Evolutionary conservation across 352 stramenopile genomes (phyloP), one percentile per base, ranked within the genome.

Genomic region (Pythium oligandrum): DNA sequence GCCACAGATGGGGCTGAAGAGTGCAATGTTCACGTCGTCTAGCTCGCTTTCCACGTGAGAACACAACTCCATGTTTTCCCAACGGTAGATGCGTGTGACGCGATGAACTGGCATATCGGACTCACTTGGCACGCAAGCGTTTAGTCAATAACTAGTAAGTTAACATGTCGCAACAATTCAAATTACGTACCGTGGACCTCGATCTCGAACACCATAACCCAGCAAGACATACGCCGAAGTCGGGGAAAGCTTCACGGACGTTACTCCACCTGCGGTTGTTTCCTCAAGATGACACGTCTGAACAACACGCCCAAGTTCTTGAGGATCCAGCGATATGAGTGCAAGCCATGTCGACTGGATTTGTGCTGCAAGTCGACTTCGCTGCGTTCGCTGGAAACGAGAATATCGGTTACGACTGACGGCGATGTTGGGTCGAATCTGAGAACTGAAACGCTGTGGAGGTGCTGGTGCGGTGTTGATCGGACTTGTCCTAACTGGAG

Each of bases 11-110:
- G 96, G 96, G 75, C 98, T 97, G 69, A 99, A 99, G 37, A 97
- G 67, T 44, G 96, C 96, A 74, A 99, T 98, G 68, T 99, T 99
- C 35, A 99, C 96, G 76, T 99, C 96, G 64, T 99, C 96, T 39
- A 98, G 84, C 36, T 83, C 82, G 39, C 79, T 90, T 53, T 94
- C 81, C 7, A 96, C 78, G 48, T 93, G 76, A 2, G 78, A 88
- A 10, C 93, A 70, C n/a, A 91, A 64, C 51, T 73, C 79, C 84
- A 96, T 96, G 56, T 95, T 83, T 59, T 91, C 80, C 81, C 86
- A 92, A 44, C 83, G 80, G 63, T 95, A 96, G 47, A 95, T 93
- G 32, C 83, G 75, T 47, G 83, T 91, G 45, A 96, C 83, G 42
- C 84, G 83, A 68, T 93, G 84, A 26, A 91, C 68, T 12, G 83